Conservation (phyloP, 352 stramenopile genomes). For the Pythium utonaiense region DNA sequence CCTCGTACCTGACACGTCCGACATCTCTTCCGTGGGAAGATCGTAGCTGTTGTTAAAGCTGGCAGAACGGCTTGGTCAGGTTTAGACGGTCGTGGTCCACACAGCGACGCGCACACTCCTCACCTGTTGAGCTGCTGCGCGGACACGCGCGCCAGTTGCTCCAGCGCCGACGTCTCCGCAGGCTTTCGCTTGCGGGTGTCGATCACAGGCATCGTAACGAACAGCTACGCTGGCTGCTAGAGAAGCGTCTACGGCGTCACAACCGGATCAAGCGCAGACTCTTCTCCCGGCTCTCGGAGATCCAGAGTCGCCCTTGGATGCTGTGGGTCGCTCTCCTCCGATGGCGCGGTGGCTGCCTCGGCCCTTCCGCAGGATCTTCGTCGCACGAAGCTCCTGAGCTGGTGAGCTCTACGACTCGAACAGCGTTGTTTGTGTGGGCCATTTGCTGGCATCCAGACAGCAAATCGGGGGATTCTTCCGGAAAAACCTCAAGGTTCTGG, state of each 20-base stretch:
- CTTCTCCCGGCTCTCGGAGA: neutral
- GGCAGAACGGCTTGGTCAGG: neutral
- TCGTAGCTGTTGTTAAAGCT: neutral
- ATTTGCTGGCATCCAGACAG: conserved; percentile 1
- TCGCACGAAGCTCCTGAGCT: neutral
- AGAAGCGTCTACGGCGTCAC: neutral
- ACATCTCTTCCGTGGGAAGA: neutral
- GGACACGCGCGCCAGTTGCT: conserved; percentile 16
- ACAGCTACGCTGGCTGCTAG: neutral
- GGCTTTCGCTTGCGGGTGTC: conserved; percentile 29
- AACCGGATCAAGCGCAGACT: neutral
- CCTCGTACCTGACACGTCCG: conserved; percentile 9
- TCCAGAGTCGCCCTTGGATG: neutral
- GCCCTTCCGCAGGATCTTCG: neutral
- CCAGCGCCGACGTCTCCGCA: conserved; percentile 6
- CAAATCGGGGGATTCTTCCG: conserved; percentile 17
- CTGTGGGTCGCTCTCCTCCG: neutral
- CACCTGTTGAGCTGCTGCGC: conserved; percentile 17
- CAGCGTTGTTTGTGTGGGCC: neutral
- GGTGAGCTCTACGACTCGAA: neutral
- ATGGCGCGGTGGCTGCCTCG: neutral
- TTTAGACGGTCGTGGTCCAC: neutral
- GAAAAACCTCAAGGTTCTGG: conserved; percentile 4
- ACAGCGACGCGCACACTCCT: neutral
- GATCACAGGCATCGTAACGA: conserved; percentile 18